These are phyloP conservation scores for Aeschynomene evenia DNA, from an alignment of 306 rosid genomes.

Conservation along the genomic window DNA sequence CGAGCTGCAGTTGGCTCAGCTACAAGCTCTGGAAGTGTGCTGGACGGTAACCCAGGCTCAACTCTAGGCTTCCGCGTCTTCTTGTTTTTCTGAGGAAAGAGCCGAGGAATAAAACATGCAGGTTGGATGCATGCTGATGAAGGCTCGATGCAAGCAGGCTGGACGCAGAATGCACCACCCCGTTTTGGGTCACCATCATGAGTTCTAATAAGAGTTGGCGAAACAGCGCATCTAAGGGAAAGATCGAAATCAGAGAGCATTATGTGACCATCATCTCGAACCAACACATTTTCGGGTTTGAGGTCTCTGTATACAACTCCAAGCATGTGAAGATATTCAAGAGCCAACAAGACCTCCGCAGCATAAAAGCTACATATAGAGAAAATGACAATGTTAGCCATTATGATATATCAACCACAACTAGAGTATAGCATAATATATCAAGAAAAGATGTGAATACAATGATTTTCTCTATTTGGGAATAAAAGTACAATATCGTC, in stretches of 20 bases:
- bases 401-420: background rate
- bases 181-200: conserved; percentile 84
- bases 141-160: conserved; percentile 95
- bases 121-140: conserved; percentile 93
- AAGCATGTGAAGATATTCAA: conserved; percentile 98
- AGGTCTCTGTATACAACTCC: conserved; percentile 98
- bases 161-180: conserved; percentile 90
- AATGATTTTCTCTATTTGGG: background rate
- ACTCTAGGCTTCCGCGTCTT: conserved; percentile 60
- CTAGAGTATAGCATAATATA: background rate
- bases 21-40: conserved; percentile 92
- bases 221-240: conserved; percentile 84
- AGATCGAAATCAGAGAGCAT: conserved; percentile 99
- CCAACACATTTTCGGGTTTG: conserved; percentile 96
- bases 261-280: conserved; percentile 98
- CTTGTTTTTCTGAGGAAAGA: conserved; percentile 87
- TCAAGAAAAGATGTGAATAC: background rate
- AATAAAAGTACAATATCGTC: background rate
- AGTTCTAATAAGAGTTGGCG: conserved; percentile 76
- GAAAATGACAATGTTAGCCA: conserved; percentile 17
- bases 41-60: conserved; percentile 61
- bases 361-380: conserved; percentile 79
- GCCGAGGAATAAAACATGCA: conserved; percentile 80
- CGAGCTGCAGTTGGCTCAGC: conserved; percentile 97
- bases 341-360: conserved; percentile 94